Evolutionary conservation across 805 yeast genomes (phyloP), one percentile per base, ranked within the genome.

Genomic region (Pichia kluyveri): DNA sequence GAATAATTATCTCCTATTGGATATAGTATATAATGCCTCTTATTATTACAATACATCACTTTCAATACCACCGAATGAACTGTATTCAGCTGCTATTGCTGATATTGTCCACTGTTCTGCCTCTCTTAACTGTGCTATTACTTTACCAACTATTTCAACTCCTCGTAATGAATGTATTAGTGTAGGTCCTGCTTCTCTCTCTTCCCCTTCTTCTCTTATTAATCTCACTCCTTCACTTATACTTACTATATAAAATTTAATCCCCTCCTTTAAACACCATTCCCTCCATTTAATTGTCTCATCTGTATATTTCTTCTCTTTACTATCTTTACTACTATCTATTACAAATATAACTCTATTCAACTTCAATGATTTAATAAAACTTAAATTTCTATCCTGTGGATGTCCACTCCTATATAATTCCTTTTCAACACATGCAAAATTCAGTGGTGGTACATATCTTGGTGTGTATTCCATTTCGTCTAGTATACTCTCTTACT

Each of bases 371-470:
- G 80, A 82, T 55, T 76, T 75, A 23, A 91, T 71, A 56, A 87
- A 93, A n/a, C 83, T 78, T 58, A 80, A 87, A 67, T 89, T 91
- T 53, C 81, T 76, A 0, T 87, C 85, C 70, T 88, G 86, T 1
- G 99, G 99, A 60, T 90, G 95, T 1, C 99, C 99, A 1, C 95
- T 83, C 18, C 99, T 69, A 63, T 90, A 91, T 12, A 91, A 78
- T 8, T 86, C 82, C 49, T 87, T 89, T 51, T 86, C 96, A 2
- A 93, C 96, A 23, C 87, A 77, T 0, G 95, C 78, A 59, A 91
- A 91, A 64, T 88, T 90, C 55, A 93, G 72, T 0, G 99, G 99
- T 5, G 99, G 99, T 1, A 90, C 95, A 53, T 72, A 76, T 40
- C 58, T 52, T 3, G 69, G 69, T 45, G 6, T 37, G 23, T 17